Evolutionary conservation across 1,284 basidiomycete genomes (phyloP).

Genomic region (Cryptococcus wingfieldii): DNA sequence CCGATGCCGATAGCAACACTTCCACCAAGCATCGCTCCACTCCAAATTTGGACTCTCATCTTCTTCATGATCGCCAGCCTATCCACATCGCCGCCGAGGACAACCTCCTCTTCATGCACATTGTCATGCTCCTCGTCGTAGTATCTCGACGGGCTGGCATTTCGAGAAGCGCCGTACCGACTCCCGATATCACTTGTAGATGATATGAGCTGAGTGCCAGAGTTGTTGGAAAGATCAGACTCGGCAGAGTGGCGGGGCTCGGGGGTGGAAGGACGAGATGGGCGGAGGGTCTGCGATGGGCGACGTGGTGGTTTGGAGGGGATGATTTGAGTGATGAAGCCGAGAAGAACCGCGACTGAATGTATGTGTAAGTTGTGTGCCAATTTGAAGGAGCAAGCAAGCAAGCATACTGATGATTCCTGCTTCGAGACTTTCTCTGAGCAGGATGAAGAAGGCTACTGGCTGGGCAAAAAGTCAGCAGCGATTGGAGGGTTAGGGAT

Average conservation of each 20-base stretch:
- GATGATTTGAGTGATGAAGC: constrained; percentile 72
- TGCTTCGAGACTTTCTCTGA: constrained; percentile 83
- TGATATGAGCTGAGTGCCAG: constrained; percentile 10
- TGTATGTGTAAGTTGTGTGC: not conserved
- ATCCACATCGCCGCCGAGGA: constrained; percentile 6
- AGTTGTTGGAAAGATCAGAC: constrained; percentile 3
- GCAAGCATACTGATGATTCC: constrained; percentile 64
- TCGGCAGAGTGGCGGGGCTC: constrained; percentile 9
- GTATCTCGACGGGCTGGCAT: not conserved
- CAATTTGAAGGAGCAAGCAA: not conserved
- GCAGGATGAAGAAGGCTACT: constrained; percentile 71
- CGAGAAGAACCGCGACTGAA: constrained; percentile 66
- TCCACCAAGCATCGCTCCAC: constrained; percentile 66
- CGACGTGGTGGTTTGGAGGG: constrained; percentile 12
- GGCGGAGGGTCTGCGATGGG: not conserved
- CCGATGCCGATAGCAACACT: constrained; percentile 64
- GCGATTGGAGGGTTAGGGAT: too few relatives aligned
- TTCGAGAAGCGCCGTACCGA: constrained; percentile 4
- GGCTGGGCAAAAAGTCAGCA: constrained; percentile 16
- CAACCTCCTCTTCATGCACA: not conserved
- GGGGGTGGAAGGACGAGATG: not conserved
- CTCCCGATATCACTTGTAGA: not conserved
- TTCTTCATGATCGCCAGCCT: constrained; percentile 14
- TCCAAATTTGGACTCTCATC: constrained; percentile 60
- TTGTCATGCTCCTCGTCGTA: not conserved